Conservation (phyloP, 306 rosid species). For the Casuarina cunninghamiana region DNA sequence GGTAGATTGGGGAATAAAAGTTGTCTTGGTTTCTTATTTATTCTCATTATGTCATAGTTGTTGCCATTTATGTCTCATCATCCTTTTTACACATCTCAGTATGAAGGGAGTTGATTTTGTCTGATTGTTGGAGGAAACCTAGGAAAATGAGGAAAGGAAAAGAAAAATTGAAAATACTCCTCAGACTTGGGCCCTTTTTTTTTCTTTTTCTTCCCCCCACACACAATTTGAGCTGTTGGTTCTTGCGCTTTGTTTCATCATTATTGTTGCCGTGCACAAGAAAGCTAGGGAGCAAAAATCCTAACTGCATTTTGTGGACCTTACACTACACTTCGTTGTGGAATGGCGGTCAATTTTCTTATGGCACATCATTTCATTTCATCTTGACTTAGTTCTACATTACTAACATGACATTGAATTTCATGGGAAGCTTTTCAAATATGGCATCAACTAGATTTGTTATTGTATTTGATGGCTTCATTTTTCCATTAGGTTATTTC, state of each 20-base stretch:
- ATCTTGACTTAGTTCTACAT: not conserved
- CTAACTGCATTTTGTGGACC: not conserved
- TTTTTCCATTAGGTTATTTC: not conserved
- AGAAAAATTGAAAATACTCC: not conserved
- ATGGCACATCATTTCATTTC: not conserved
- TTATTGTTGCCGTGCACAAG: not conserved
- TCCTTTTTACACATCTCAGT: not conserved
- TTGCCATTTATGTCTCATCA: not conserved
- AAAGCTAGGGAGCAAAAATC: not conserved
- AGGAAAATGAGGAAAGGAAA: not conserved
- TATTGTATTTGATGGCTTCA: not conserved
- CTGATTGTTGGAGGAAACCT: not conserved
- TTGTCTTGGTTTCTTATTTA: not conserved
- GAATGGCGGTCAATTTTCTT: not conserved
- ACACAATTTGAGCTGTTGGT: not conserved
- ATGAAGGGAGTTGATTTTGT: not conserved
- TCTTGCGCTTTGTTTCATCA: not conserved
- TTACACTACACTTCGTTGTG: not conserved
- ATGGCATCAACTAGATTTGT: not conserved
- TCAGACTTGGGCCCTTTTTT: not conserved
- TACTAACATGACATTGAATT: not conserved
- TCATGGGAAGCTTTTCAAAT: not conserved
- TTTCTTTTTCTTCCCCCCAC: no score
- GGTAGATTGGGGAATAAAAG: not conserved
- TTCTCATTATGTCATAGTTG: not conserved